Base-by-base conservation (phyloP, 768 basidiomycete species). In the Leccinum disarticulatum region DNA sequence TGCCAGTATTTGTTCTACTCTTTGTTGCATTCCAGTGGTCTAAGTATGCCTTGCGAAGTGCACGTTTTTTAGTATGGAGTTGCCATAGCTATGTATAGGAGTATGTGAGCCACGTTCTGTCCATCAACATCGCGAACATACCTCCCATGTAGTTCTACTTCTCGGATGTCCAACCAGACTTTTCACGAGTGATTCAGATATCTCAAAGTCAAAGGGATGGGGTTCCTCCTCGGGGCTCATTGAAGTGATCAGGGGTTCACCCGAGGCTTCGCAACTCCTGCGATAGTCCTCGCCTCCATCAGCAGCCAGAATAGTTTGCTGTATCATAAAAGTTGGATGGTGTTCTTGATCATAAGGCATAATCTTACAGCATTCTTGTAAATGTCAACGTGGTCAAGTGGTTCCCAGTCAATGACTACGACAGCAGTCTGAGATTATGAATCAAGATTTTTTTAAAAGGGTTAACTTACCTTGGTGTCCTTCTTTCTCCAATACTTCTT, bases 391-490 rank as follows among this genome's bases (percentile, higher is more conserved):
- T 88, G 85, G 28, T 83, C 80, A 49, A 79, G 68, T 0, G 85
- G 83, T 48, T 79, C 77, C 90, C 90, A 93, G 58, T 90, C 86
- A 54, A 92, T 80, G 10, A 92, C 62, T 61, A 27, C 13, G 6
- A 43, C 1, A 48, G 11, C 55, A 8, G 27, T 48, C 13, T 30
- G 31, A 36, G 14, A 47, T n/a, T 35, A 71, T 61, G 6, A 67
- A 58, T 28, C 6, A 0, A 0, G 9, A 36, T 25, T 25, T 25
- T 25, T 3, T 41, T 8, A 8, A 10, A 17, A 38, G 36, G 13
- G 27, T 27, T 36, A 33, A 36, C 62, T 74, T 58, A 87, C 90
- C 87, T 72, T 80, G 76, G 68, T 92, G 88, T 3, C 91, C 90
- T 19, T 84, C 86, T 10, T 78, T 79, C 22, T 81, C 59, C 15